These are phyloP conservation scores for Phytophthora nicotianae DNA, from an alignment of 352 stramenopile species.

Conservation along the genomic window DNA sequence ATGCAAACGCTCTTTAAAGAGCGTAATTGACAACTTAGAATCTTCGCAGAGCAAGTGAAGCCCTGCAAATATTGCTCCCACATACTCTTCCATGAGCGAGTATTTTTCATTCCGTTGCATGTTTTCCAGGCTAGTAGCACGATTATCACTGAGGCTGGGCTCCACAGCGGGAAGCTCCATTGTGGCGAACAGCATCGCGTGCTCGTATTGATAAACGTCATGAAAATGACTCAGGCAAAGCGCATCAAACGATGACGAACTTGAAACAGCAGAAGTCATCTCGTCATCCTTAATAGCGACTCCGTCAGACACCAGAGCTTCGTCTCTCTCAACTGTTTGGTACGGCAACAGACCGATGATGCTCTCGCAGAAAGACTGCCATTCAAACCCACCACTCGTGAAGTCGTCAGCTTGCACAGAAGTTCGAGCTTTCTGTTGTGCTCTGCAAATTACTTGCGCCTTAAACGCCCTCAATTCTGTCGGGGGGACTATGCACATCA, in stretches of 20 bases:
- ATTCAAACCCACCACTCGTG: slow-evolving; percentile 26
- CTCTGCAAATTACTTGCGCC: slow-evolving; percentile 21
- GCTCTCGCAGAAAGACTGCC: slow-evolving; percentile 34
- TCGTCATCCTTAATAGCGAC: neutral
- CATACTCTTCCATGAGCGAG: slow-evolving; percentile 15
- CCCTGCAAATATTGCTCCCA: slow-evolving; percentile 43
- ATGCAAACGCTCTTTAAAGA: slow-evolving; percentile 33
- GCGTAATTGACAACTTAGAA: slow-evolving; percentile 53
- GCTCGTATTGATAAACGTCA: slow-evolving; percentile 46
- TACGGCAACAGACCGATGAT: slow-evolving; percentile 18
- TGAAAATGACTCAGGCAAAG: slow-evolving; percentile 55
- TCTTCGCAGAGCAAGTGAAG: slow-evolving; percentile 82
- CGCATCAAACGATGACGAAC: slow-evolving; percentile 40
- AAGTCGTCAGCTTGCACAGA: slow-evolving; percentile 3
- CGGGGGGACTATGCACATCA: slow-evolving; percentile 37
- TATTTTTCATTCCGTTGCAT: neutral
- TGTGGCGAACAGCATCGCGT: slow-evolving; percentile 46
- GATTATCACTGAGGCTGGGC: neutral
- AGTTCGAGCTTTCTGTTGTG: slow-evolving; percentile 25
- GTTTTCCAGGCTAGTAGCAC: neutral
- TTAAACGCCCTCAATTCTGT: slow-evolving; percentile 21
- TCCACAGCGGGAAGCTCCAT: slow-evolving; percentile 33
- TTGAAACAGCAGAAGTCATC: slow-evolving; percentile 8
- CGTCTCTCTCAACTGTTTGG: slow-evolving; percentile 2
- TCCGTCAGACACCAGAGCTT: neutral